These are phyloP conservation scores for Cicer chorassanicum DNA, from an alignment of 306 rosid species.

Conservation along the genomic window DNA sequence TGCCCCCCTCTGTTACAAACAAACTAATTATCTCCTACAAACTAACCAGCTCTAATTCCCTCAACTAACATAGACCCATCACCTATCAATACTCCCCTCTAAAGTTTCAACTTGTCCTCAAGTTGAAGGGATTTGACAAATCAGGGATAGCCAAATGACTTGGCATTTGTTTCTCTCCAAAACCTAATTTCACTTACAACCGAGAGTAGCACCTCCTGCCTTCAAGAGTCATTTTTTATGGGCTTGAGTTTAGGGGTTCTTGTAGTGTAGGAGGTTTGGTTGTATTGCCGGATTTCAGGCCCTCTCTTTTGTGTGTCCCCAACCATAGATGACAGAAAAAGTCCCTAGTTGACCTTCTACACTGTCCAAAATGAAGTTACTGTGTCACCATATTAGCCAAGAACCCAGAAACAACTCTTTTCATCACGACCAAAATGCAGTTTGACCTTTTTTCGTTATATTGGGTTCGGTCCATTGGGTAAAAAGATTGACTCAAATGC, in stretches of 20 bases:
- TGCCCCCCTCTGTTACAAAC: neutral
- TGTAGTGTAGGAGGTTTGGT: neutral
- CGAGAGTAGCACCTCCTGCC: neutral
- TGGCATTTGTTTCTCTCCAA: slow-evolving; percentile 4
- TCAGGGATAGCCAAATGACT: neutral
- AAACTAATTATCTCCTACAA: neutral
- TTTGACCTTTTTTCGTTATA: neutral
- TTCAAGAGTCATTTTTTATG: neutral
- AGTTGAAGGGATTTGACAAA: neutral
- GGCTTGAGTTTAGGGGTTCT: neutral
- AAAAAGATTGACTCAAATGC: neutral
- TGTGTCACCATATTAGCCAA: slow-evolving; percentile 1
- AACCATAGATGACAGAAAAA: neutral
- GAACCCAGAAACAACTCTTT: neutral
- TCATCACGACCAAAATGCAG: neutral
- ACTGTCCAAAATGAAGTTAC: neutral
- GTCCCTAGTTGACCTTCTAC: neutral
- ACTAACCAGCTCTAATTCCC: neutral
- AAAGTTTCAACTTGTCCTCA: neutral
- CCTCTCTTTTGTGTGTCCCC: neutral
- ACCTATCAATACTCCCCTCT: slow-evolving; percentile 4
- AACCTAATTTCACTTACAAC: neutral
- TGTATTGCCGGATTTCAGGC: neutral
- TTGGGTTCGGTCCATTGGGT: neutral
- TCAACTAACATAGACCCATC: neutral